A percentile compares a stretch with the other conserved stretches of the same genome.
These are phyloP conservation scores for Colletotrichum aenigma DNA, from an alignment of 2,329 filamentous ascomycete species.

Conservation along the genomic window DNA sequence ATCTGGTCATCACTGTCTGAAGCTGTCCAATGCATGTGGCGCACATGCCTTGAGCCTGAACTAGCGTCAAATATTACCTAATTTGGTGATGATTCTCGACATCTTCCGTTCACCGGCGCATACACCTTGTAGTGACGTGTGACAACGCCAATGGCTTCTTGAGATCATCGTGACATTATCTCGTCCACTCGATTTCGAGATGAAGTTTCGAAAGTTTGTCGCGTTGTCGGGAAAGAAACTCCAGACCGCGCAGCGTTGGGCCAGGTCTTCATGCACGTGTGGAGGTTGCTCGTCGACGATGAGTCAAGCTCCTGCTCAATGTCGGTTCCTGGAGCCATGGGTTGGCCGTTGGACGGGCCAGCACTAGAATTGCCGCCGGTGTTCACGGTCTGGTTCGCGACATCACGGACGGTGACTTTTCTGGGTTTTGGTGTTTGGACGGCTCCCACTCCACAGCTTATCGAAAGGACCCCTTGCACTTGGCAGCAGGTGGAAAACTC, in stretches of 20 bases:
- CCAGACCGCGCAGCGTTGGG: not conserved
- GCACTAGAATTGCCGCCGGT: not conserved
- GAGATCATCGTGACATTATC: not conserved
- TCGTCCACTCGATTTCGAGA: not conserved
- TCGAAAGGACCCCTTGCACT: not conserved
- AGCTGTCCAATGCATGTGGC: not conserved
- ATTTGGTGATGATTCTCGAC: not conserved
- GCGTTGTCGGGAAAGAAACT: not conserved
- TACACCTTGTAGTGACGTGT: not conserved
- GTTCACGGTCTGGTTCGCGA: not conserved
- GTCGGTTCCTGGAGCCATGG: not conserved
- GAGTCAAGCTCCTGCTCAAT: not conserved
- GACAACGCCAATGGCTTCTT: not conserved
- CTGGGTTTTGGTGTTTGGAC: not conserved
- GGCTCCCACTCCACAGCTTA: not conserved
- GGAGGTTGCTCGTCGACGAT: not conserved
- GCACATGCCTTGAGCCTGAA: not conserved
- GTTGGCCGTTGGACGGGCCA: not conserved
- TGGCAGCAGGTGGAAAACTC: not conserved
- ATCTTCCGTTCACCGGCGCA: not conserved
- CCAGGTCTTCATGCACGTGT: not conserved
- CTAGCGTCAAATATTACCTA: not conserved
- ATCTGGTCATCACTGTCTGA: not conserved
- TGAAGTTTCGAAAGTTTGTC: not conserved
- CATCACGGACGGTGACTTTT: not conserved